Evolutionary conservation across 352 stramenopile species (phyloP), one percentile per base, ranked within the genome.

Genomic region (Thalassiosira hispida): DNA sequence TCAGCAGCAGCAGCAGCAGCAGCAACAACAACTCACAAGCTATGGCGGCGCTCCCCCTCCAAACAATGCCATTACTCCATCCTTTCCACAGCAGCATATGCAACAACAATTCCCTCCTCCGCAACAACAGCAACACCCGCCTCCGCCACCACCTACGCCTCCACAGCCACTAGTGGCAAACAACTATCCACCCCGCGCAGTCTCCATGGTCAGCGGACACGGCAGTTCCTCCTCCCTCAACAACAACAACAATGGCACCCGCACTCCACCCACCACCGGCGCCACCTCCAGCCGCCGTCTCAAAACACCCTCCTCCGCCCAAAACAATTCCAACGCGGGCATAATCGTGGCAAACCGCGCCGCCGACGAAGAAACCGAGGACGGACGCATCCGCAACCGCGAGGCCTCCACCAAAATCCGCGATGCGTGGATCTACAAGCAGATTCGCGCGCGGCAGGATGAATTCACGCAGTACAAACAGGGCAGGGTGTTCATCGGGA

Each of bases 401-500:
- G 84, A 94, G 62, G 90, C 87, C 0, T 80, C 84, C n/a, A 77
- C 82, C 0, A 92, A 92, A 52, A 93, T 94, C 69, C 73, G 87
- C 1, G 89, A 94, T 84, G 85, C 86, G 29, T 94, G 90, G 90
- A 90, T 94, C 14, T 93, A 92, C 79, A 92, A 89, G 31, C 88
- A 92, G 75, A 89, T 94, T 57, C 71, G 84, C 20, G 66, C 64
- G 16, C 77, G 88, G 14, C 82, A 86, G 49, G 72, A 85, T 61
- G 88, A 93, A 80, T 93, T 93, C 71, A 93, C 88, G 11, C 75
- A 90, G 53, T 93, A 92, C 65, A 80, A 85, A 71, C 62, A 92
- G 76, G 79, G 83, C 0, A 57, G 75, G 8, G 73, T 97, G 23
- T 97, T 96, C 79, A 84, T 93, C 40, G 96, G 97, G 47, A 99